phyloP scores from a whole-genome alignment of 2,329 filamentous ascomycete genomes.

The Ophiostoma tasmaniense region DNA sequence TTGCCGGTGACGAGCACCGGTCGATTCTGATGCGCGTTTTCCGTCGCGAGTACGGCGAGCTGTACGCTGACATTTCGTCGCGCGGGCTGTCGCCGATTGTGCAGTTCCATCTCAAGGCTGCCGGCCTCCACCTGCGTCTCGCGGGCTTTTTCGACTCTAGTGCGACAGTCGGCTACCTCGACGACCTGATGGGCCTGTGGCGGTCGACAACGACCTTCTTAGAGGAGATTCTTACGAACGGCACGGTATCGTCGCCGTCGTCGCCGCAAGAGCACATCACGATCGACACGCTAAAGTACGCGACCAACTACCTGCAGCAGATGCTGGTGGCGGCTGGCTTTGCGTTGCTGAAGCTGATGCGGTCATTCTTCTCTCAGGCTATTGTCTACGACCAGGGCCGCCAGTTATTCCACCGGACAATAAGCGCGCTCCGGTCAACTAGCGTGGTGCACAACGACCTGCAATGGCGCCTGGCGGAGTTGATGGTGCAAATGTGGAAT shows the following conservation, averaged over 20 bases:
- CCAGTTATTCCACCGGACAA: constrained; percentile 61
- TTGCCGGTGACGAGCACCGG: constrained; percentile 58
- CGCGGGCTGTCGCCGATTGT: constrained; percentile 50
- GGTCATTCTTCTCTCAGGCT: constrained; percentile 65
- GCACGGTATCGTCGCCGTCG: constrained; percentile 34
- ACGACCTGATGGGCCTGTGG: constrained; percentile 69
- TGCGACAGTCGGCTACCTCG: constrained; percentile 59
- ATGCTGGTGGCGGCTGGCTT: constrained; percentile 79
- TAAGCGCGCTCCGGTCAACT: constrained; percentile 60
- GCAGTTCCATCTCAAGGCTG: constrained; percentile 62
- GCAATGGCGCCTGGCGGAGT: constrained; percentile 68
- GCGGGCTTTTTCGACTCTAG: constrained; percentile 76
- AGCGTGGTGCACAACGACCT: constrained; percentile 72
- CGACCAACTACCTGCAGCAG: constrained; percentile 71
- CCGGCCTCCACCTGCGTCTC: constrained; percentile 65
- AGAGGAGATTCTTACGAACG: constrained; percentile 51
- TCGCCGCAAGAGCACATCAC: constrained; percentile 38
- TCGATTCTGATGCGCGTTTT: constrained; percentile 60
- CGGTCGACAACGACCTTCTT: constrained; percentile 62
- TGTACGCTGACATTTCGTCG: constrained; percentile 52
- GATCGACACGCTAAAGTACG: constrained; percentile 53
- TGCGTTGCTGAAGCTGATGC: constrained; percentile 67
- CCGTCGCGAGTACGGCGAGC: constrained; percentile 54
- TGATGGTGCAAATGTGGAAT: constrained; percentile 85
- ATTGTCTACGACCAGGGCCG: constrained; percentile 61